These are phyloP conservation scores for Inonotus obliquus DNA, from an alignment of 1,284 basidiomycete genomes.

Conservation along the genomic window DNA sequence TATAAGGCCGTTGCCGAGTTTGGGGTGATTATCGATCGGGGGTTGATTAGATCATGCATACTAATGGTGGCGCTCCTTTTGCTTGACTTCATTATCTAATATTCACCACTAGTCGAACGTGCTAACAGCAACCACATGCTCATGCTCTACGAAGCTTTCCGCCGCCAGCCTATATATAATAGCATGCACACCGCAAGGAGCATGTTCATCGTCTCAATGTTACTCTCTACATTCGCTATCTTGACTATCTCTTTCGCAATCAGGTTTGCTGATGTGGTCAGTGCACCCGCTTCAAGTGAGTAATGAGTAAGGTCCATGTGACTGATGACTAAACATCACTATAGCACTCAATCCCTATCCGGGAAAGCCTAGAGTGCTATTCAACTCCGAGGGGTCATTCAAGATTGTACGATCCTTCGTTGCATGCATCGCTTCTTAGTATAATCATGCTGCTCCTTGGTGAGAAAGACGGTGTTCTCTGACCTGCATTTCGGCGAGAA, in stretches of 20 bases:
- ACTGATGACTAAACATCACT: background rate
- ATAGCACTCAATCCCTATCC: slow-evolving; percentile 17
- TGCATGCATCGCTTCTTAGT: background rate
- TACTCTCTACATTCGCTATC: background rate
- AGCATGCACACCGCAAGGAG: background rate
- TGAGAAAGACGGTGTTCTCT: slow-evolving; percentile 42
- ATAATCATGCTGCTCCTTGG: background rate
- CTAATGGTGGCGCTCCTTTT: background rate
- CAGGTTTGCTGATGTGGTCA: background rate
- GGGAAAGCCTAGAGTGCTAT: slow-evolving; percentile 17
- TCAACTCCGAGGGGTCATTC: slow-evolving; percentile 46
- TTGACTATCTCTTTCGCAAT: background rate
- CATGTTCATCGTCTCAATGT: background rate
- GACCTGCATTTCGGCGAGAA: slow-evolving; percentile 68
- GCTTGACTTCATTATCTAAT: background rate
- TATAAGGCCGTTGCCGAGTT: background rate
- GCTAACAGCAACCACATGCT: background rate
- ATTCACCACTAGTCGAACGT: background rate
- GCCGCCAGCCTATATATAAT: background rate
- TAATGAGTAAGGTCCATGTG: too few species aligned
- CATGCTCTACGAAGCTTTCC: background rate
- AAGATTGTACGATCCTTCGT: slow-evolving; percentile 39
- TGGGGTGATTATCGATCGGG: slow-evolving; percentile 3
- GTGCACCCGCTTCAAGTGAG: background rate
- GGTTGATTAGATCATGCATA: slow-evolving; percentile 4